Evolutionary conservation across 352 stramenopile species (phyloP).

Genomic region (Phytopythium kandeliae): DNA sequence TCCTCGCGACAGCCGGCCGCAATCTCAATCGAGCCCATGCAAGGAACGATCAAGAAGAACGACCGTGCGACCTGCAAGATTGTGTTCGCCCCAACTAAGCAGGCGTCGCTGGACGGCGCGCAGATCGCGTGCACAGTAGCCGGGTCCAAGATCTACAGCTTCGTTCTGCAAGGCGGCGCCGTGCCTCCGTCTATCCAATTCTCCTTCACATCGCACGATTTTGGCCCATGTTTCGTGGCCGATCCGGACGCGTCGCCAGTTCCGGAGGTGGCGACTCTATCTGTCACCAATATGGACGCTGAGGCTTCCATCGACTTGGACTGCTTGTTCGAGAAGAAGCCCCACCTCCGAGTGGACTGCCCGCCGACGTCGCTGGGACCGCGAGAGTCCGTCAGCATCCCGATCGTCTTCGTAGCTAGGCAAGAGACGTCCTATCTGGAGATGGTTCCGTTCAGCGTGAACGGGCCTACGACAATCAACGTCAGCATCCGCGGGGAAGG

Average conservation of each 20-base stretch:
- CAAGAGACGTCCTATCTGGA: conserved; percentile 83
- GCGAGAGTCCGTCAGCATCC: conserved; percentile 66
- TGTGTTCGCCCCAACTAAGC: conserved; percentile 68
- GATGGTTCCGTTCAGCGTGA: conserved; percentile 88
- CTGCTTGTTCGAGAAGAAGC: conserved; percentile 87
- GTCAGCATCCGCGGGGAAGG: conserved; percentile 73
- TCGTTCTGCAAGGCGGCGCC: conserved; percentile 68
- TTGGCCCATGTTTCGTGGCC: conserved; percentile 90
- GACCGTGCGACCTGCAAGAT: conserved; percentile 75
- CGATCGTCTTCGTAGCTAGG: conserved; percentile 84
- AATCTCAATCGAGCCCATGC: conserved; percentile 58
- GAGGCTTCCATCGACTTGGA: conserved; percentile 81
- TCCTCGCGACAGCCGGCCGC: conserved; percentile 29
- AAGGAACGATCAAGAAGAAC: conserved; percentile 87
- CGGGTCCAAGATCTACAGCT: conserved; percentile 76
- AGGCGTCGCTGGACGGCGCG: conserved; percentile 65
- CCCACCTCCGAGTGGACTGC: conserved; percentile 80
- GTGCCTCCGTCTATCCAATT: conserved; percentile 86
- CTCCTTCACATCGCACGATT: conserved; percentile 88
- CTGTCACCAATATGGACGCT: conserved; percentile 86
- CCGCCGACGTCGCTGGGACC: conserved; percentile 78
- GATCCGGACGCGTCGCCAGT: conserved; percentile 53
- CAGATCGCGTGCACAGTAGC: conserved; percentile 82
- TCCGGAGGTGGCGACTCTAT: conserved; percentile 50
- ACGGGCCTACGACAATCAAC: conserved; percentile 77